Evolutionary conservation across 768 basidiomycete genomes (phyloP), one percentile per base, ranked within the genome.

Genomic region (Tylopilus sp.): DNA sequence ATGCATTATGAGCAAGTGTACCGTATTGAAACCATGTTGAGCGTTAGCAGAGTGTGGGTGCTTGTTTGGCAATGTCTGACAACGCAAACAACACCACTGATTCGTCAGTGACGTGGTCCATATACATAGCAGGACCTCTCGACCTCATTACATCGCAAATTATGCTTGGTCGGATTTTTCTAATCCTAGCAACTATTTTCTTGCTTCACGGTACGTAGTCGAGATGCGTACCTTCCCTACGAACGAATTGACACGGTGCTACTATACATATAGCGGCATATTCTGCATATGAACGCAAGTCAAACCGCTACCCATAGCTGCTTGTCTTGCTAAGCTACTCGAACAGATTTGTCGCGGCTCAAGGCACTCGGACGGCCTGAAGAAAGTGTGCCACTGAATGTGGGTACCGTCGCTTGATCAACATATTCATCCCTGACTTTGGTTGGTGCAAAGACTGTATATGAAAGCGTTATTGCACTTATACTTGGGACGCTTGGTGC

Each of bases 231-330:
- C 31, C 46, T 43, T 44, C 40, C 40, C 7, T 25, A n/a, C 5
- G 33, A 28, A 10, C n/a, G n/a, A n/a, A 22, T 17, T 35, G 33
- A 35, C 33, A 17, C 15, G n/a, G 18, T 47, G 40, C 50, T 48
- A 51, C 38, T 17, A 50, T 25, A 21, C 23, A 48, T 20, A 38
- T 53, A 91, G 89, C 87, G 40, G 85, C 87, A 18, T 91, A 82
- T 66, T 90, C 90, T 17, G 81, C 85, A 3, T 91, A 89, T 66
- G 87, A 91, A 73, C 81, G 89, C 85, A 48, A 63, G 86, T 74
- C 25, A 28, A 10, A 11, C 36, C 21, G 11, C 26, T 40, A 61
- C 79, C 26, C 71, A 51, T 6, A 15, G 6, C 28, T 1, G 6
- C 15, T 48, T 26, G 4, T 18, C 41, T 28, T 51, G 40, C 49